Evolutionary conservation across 2,329 filamentous ascomycete genomes (phyloP).

Genomic region (Biscogniauxia mediterranea): DNA sequence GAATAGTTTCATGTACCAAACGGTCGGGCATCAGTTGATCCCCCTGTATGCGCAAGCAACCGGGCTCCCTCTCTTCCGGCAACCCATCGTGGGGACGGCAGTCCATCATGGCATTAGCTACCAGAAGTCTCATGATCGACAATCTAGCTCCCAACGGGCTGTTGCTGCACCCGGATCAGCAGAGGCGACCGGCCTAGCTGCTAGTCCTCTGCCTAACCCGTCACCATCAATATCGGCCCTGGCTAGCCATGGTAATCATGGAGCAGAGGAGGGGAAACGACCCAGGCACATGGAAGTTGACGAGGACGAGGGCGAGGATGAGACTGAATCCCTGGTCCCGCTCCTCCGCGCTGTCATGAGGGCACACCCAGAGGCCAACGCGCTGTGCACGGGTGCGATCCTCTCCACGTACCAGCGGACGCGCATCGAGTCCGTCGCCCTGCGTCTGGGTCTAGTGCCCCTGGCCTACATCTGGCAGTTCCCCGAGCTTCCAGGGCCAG

Average conservation of each 20-base stretch:
- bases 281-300: conserved; percentile 22
- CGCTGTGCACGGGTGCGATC: conserved; percentile 87
- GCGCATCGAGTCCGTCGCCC: conserved; percentile 85
- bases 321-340: conserved; percentile 83
- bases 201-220: neutral
- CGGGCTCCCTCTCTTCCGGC: conserved; percentile 78
- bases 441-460: conserved; percentile 78
- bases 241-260: conserved; percentile 15
- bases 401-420: conserved; percentile 95
- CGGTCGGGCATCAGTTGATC: conserved; percentile 83
- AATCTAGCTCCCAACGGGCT: neutral
- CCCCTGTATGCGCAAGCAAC: conserved; percentile 81
- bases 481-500: conserved; percentile 53
- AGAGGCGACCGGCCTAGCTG: neutral
- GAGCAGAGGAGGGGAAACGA: neutral
- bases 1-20: conserved; percentile 99
- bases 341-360: conserved; percentile 67
- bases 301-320: conserved; percentile 52
- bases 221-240: neutral
- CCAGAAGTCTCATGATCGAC: conserved; percentile 29
- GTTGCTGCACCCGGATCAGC: neutral
- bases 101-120: conserved; percentile 74
- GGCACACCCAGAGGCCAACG: conserved; percentile 77
- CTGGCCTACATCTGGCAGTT: conserved; percentile 93
- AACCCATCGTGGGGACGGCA: conserved; percentile 69